These are phyloP conservation scores for Ganoderma multipileum DNA, from an alignment of 1,284 basidiomycete genomes.

Conservation along the genomic window DNA sequence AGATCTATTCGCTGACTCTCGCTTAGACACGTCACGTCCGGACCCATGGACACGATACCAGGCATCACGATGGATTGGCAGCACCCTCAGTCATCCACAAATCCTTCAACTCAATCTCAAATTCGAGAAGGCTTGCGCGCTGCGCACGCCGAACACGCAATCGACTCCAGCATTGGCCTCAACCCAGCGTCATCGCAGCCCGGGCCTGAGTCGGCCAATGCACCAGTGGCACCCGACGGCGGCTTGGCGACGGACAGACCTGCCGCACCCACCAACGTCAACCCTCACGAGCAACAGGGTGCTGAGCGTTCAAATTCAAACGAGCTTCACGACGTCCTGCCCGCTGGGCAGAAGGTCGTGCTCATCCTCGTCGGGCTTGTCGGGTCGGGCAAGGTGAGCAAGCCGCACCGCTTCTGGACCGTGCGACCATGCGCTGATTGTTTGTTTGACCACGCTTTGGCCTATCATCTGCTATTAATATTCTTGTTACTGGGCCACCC, in stretches of 20 bases:
- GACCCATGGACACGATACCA: background rate
- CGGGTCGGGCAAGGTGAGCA: slow-evolving; percentile 79
- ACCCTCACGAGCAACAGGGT: background rate
- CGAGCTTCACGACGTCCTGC: background rate
- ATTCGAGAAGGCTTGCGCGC: background rate
- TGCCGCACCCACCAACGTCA: background rate
- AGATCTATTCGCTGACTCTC: background rate
- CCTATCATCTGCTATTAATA: background rate
- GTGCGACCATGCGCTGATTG: background rate
- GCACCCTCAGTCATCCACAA: background rate
- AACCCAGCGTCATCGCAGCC: background rate
- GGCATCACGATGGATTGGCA: background rate
- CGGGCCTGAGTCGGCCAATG: background rate
- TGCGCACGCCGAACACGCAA: background rate
- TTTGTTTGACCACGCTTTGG: background rate
- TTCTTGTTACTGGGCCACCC: background rate
- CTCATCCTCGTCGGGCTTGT: slow-evolving; percentile 74
- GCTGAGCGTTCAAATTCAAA: background rate
- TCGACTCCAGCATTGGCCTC: background rate
- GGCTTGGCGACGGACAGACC: background rate
- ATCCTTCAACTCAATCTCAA: background rate
- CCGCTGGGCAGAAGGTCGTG: slow-evolving; percentile 47
- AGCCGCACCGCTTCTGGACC: slow-evolving; percentile 12
- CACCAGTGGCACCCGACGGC: background rate
- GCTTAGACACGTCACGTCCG: background rate